Evolutionary conservation across 2,329 filamentous ascomycete species (phyloP).

Genomic region (Talaromyces rugulosus): DNA sequence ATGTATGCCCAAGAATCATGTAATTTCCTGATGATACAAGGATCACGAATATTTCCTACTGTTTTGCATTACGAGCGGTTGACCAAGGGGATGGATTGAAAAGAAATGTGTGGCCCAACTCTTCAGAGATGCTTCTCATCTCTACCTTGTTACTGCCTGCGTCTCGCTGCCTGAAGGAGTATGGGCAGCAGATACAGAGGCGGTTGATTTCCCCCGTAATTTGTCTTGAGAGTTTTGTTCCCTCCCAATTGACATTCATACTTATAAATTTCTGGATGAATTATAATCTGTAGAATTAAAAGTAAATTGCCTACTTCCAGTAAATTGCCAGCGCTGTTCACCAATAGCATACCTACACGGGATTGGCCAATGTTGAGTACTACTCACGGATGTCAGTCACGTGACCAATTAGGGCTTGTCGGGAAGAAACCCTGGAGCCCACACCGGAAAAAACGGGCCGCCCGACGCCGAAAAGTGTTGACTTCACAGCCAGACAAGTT

Average conservation of each 20-base stretch:
- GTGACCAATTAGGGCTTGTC: constrained; percentile 7
- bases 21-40: constrained; percentile 30
- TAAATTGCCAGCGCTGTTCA: too few species aligned
- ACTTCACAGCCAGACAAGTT: constrained; percentile 13
- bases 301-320: background rate
- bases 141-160: background rate
- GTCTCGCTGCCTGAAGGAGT: background rate
- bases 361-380: background rate
- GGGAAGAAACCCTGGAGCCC: constrained; percentile 10
- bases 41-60: constrained; percentile 26
- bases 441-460: constrained; percentile 22
- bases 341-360: too few species aligned
- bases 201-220: background rate
- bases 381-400: background rate
- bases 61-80: constrained; percentile 1
- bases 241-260: background rate
- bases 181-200: background rate
- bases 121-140: background rate
- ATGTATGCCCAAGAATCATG: constrained; percentile 42
- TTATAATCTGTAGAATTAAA: background rate
- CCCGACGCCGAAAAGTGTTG: constrained; percentile 12
- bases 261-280: background rate
- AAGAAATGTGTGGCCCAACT: background rate
- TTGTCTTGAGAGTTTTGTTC: background rate
- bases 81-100: background rate